Evolutionary conservation across 2,329 filamentous ascomycete species (phyloP).

Genomic region (Neonectria punicea): DNA sequence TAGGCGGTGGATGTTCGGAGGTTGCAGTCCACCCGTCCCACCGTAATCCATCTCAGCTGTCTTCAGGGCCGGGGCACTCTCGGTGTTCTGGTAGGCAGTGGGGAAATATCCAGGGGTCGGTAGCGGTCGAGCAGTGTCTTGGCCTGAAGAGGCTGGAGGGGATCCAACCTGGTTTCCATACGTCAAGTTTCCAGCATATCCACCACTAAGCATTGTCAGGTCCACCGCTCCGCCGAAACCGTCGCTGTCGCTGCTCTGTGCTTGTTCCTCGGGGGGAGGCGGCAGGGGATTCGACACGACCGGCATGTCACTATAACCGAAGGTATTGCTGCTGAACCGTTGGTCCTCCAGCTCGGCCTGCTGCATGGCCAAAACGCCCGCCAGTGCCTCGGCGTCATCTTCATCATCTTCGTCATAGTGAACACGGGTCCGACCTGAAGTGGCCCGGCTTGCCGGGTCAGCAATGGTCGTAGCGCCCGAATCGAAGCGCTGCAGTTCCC

Average conservation of each 20-base stretch:
- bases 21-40: slow-evolving; percentile 88
- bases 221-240: slow-evolving; percentile 71
- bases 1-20: slow-evolving; percentile 77
- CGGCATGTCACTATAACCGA: slow-evolving; percentile 47
- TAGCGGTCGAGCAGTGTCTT: slow-evolving; percentile 59
- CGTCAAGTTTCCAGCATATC: slow-evolving; percentile 65
- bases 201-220: slow-evolving; percentile 78
- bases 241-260: slow-evolving; percentile 74
- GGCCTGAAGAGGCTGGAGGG: slow-evolving; percentile 52
- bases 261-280: slow-evolving; percentile 61
- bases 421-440: slow-evolving; percentile 29
- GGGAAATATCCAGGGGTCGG: slow-evolving; percentile 55
- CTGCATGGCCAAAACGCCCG: slow-evolving; percentile 84
- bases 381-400: slow-evolving; percentile 87
- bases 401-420: slow-evolving; percentile 67
- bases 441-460: slow-evolving; percentile 36
- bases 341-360: slow-evolving; percentile 84
- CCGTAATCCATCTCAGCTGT: slow-evolving; percentile 85
- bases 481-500: slow-evolving; percentile 60
- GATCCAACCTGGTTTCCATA: slow-evolving; percentile 62
- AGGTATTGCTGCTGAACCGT: slow-evolving; percentile 50
- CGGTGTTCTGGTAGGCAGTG: slow-evolving; percentile 41
- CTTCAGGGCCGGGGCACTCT: slow-evolving; percentile 54
- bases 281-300: slow-evolving; percentile 51
- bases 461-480: slow-evolving; percentile 60